Percentiles rank a stretch among this genome's conserved stretches.
phyloP scores from a whole-genome alignment of 2,329 filamentous ascomycete genomes.

The Epicoccum nigrum region DNA sequence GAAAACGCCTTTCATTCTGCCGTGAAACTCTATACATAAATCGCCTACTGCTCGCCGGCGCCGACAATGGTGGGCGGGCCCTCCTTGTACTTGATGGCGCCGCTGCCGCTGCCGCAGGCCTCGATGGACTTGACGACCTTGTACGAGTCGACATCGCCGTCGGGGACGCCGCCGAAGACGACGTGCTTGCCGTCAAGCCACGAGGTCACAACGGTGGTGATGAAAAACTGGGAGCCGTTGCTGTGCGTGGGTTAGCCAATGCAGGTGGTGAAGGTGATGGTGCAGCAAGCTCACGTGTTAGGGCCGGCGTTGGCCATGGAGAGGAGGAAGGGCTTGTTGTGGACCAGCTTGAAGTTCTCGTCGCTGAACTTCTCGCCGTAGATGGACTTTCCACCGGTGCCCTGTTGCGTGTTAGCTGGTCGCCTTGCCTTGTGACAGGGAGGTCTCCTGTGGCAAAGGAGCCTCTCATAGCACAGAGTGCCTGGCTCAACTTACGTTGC shows the following conservation, averaged over 20 bases:
- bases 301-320: slow-evolving; percentile 96
- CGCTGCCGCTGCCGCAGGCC: slow-evolving; percentile 61
- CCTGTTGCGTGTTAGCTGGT: slow-evolving; percentile 58
- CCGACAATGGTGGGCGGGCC: slow-evolving; percentile 61
- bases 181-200: slow-evolving; percentile 83
- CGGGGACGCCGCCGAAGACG: slow-evolving; percentile 76
- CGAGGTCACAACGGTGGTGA: slow-evolving; percentile 70
- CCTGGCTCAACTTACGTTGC: slow-evolving; percentile 87
- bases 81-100: slow-evolving; percentile 57
- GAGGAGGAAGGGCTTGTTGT: slow-evolving; percentile 76
- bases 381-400: slow-evolving; percentile 91
- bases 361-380: slow-evolving; percentile 94
- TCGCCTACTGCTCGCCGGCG: slow-evolving; percentile 55
- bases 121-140: slow-evolving; percentile 65
- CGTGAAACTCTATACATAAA: slow-evolving; percentile 7
- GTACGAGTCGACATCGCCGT: slow-evolving; percentile 60
- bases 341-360: slow-evolving; percentile 84
- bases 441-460: background rate
- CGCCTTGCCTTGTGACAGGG: slow-evolving; percentile 5
- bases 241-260: slow-evolving; percentile 41
- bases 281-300: slow-evolving; percentile 71
- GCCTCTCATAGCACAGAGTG: too few species aligned
- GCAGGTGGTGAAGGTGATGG: background rate
- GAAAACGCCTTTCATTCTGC: slow-evolving; percentile 19
- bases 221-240: slow-evolving; percentile 76